Base-by-base conservation (phyloP, 805 yeast species). In the Saccharomyces jurei region DNA sequence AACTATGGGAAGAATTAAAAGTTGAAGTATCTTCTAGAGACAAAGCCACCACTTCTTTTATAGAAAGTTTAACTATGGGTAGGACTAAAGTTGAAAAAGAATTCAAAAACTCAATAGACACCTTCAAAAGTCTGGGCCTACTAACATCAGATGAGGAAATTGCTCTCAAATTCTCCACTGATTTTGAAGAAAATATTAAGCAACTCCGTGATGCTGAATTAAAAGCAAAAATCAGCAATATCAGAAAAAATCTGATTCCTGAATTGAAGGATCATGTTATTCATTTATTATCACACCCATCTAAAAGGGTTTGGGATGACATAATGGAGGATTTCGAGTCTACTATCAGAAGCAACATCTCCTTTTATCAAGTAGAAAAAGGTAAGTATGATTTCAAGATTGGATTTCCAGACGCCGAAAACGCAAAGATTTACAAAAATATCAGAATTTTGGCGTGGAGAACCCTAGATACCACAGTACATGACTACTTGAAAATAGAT, bases 391-490 rank as follows among this genome's bases (percentile, higher is more conserved):
- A 89, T 63, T 87, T 89, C 60, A 81, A 80, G 27, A 70, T 90
- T 6, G 96, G 94, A 0, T 74, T 83, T 1, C 50, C 73, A 2
- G 66, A 60, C 0, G 76, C 69, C 2, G 74, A 73, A 27, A 83
- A 82, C 60, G 56, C 57, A 1, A 61, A 64, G 1, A 75, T 81
- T 0, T 67, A 71, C 8, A 61, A 64, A n/a, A 73, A 72, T 41
- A 72, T 89, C 41, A 73, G 77, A 48, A 74, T 73, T 59, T 70
- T 73, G 32, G 79, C 88, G 2, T 92, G 98, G 97, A 67, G 71
- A 30, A 71, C 75, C 27, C 80, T 90, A 57, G 77, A 81, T 56
- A 77, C 75, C 9, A 74, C 80, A 27, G 75, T 86, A 48, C 84
- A 78, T 60, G 86, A 85, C 54, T 77, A 80, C 59, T 70, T 87